Evolutionary conservation across 2,329 filamentous ascomycete genomes (phyloP).

Genomic region (Epichloe bromicola): DNA sequence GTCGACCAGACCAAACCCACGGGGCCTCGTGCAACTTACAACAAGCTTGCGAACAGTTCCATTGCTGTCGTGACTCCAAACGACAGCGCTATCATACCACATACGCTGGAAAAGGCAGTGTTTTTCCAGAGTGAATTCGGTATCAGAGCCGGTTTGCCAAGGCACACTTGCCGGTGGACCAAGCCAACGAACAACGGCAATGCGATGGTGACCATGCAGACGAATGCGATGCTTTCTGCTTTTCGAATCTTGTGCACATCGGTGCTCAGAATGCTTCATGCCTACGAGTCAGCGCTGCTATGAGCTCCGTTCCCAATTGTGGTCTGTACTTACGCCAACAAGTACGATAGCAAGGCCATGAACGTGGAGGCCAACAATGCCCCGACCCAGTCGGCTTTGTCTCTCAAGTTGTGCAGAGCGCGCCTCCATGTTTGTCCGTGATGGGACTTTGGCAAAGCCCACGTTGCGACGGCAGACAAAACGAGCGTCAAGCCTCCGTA

Average conservation of each 20-base stretch:
- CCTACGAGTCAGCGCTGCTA: background rate
- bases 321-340: slow-evolving; percentile 33
- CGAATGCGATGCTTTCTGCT: slow-evolving; percentile 29
- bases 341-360: slow-evolving; percentile 37
- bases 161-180: slow-evolving; percentile 34
- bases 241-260: slow-evolving; percentile 27
- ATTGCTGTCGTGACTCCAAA: slow-evolving; percentile 32
- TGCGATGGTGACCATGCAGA: slow-evolving; percentile 28
- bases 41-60: slow-evolving; percentile 35
- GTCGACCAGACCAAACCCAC: background rate
- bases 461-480: slow-evolving; percentile 22
- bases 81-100: slow-evolving; percentile 33
- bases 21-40: slow-evolving; percentile 21
- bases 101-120: slow-evolving; percentile 39
- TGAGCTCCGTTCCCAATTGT: background rate
- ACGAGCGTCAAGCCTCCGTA: slow-evolving; percentile 21
- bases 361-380: slow-evolving; percentile 31
- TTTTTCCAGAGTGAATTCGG: slow-evolving; percentile 52
- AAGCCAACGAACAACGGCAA: slow-evolving; percentile 39
- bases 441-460: slow-evolving; percentile 19
- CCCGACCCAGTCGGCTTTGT: slow-evolving; percentile 42
- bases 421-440: slow-evolving; percentile 13
- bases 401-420: slow-evolving; percentile 12
- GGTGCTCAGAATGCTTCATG: slow-evolving; percentile 22
- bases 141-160: slow-evolving; percentile 39